Evolutionary conservation across 768 basidiomycete species (phyloP), one percentile per base, ranked within the genome.

Genomic region (Pleurotus ostreatus): DNA sequence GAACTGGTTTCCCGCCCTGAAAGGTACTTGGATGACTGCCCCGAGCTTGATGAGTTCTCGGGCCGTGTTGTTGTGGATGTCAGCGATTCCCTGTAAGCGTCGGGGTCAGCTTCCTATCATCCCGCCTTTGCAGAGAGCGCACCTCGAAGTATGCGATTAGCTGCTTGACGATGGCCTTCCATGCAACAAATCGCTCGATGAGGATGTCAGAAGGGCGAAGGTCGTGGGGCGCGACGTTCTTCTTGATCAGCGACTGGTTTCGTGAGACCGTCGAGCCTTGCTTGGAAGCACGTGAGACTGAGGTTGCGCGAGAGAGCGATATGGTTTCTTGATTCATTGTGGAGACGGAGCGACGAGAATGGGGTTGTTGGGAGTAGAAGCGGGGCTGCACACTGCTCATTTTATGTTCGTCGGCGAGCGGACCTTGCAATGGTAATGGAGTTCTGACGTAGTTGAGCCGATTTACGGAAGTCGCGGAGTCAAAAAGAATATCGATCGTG

Each of bases 81-180:
- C 95, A 0, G 81, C 81, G 22, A 81, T 71, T 20, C 81, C 81
- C 76, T 79, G 49, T 34, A 9, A 34, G 30, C 30, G 30, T 34
- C 30, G 4, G 1, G 1, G 30, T 47, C 1, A 20, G 13, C 20
- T 23, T 38, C 20, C 13, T n/a, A 22, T 12, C 9, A 25, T 15
- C 15, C 13, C 8, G 22, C 26, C 11, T 44, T 44, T 22, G 25
- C 34, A 7, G 9, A 13, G 20, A 22, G 61, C 66, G 1, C 25
- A 81, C 82, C 74, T 89, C 88, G 58, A 95, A 95, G 71, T 95
- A 97, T 1, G 90, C 88, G 52, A 92, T 89, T 53, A 98, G 85
- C 74, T 97, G 94, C 73, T 95, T 96, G 48, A 96, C 92, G 64
- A 98, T 96, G 51, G 85, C 88, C 74, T 97, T 98, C 95, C 95